Conservation (phyloP, 768 basidiomycete species). For the Cubamyces lactineus region DNA sequence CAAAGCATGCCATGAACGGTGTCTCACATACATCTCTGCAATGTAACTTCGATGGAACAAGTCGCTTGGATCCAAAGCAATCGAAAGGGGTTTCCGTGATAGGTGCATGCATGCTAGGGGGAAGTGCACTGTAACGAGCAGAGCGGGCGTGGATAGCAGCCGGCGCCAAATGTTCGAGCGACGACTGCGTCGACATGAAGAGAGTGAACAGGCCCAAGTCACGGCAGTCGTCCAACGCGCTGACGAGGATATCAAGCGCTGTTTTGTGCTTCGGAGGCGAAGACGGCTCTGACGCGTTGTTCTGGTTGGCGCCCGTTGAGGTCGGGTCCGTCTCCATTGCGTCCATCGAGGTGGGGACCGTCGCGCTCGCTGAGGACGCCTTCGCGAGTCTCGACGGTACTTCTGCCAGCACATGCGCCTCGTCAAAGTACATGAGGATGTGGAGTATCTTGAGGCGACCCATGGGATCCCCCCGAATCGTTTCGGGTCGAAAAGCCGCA, state of each 20-base stretch:
- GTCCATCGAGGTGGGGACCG: too few relatives aligned
- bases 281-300: not conserved
- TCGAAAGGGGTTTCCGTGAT: slow-evolving; percentile 27
- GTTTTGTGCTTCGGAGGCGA: not conserved
- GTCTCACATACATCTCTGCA: not conserved
- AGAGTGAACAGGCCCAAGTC: slow-evolving; percentile 7
- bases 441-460: too few relatives aligned
- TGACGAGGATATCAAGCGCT: not conserved
- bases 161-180: slow-evolving; percentile 8
- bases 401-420: slow-evolving; percentile 12
- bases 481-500: too few relatives aligned
- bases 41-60: not conserved
- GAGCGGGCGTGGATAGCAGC: not conserved
- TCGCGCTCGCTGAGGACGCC: too few relatives aligned
- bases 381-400: too few relatives aligned
- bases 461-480: too few relatives aligned
- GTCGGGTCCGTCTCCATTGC: not conserved
- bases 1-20: slow-evolving; percentile 21
- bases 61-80: slow-evolving; percentile 3
- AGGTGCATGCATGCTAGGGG: slow-evolving; percentile 14
- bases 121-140: too few relatives aligned
- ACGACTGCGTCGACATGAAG: slow-evolving; percentile 21
- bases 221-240: not conserved
- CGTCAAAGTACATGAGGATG: slow-evolving; percentile 23
- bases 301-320: not conserved